Base-by-base conservation (phyloP, 768 basidiomycete species). In the Filobasidium wieringae region DNA sequence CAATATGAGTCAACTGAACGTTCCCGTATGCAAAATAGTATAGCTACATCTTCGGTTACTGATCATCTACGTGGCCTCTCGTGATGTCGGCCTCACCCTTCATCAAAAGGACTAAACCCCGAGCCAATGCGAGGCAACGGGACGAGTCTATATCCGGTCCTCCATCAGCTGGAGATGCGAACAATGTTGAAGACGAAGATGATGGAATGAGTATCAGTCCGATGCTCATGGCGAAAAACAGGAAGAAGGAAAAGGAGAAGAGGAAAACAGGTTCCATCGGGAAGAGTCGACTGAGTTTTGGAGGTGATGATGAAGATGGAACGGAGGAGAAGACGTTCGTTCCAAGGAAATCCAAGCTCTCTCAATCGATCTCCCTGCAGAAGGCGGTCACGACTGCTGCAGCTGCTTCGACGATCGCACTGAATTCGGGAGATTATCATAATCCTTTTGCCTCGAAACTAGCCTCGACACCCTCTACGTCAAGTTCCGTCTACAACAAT, bases 31-130 rank as follows among this genome's bases (percentile, higher is more conserved):
- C n/a, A n/a, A n/a, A n/a, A n/a, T n/a, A n/a, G n/a, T n/a, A n/a
- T n/a, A n/a, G n/a, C n/a, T n/a, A n/a, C n/a, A n/a, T n/a, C n/a
- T n/a, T n/a, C n/a, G n/a, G n/a, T n/a, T n/a, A n/a, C n/a, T n/a
- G n/a, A n/a, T n/a, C n/a, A n/a, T n/a, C n/a, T n/a, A n/a, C n/a
- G n/a, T n/a, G n/a, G n/a, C 45, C 45, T 24, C 45, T 47, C 33
- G 24, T 26, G 52, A 33, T 34, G 39, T 55, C 52, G 14, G 29
- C 7, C 50, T 53, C 54, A 2, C 54, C 54, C 17, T 72, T 72
- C 65, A 68, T 70, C 54, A 72, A 72, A 58, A 43, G 67, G 52
- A 66, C 64, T 37, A 70, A 68, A 50, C 63, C 66, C 14, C 61
- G 68, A 15, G 64, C 67, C 1, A 68, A 65, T 31, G 53, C 68